These are phyloP conservation scores for Mucor sp. DNA, from an alignment of 371 early-diverging fungal species.

Conservation along the genomic window DNA sequence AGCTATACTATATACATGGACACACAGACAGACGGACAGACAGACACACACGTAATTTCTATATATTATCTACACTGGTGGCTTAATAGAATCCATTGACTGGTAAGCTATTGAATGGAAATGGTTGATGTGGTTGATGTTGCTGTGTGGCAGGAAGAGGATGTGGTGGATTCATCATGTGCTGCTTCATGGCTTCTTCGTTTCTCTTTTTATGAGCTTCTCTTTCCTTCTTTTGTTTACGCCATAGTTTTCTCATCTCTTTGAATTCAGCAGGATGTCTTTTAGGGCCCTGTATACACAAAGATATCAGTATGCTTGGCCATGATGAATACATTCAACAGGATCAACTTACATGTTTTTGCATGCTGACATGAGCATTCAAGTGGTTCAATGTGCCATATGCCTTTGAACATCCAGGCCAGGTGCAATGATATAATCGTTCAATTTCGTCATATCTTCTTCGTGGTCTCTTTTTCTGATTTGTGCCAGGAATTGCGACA, in stretches of 20 bases:
- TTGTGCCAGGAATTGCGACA: constrained; percentile 63
- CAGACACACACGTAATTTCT: not conserved
- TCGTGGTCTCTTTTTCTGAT: constrained; percentile 68
- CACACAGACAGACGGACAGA: not conserved
- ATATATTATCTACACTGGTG: not conserved
- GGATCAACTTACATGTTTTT: constrained; percentile 65
- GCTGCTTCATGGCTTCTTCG: constrained; percentile 37
- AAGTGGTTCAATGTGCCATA: constrained; percentile 77
- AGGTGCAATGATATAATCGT: constrained; percentile 67
- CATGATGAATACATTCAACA: too few species aligned
- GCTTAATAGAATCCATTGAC: not conserved
- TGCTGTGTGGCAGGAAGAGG: constrained; percentile 1
- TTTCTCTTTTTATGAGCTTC: constrained; percentile 38
- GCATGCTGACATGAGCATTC: constrained; percentile 76
- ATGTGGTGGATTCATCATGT: constrained; percentile 9
- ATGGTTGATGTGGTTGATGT: not conserved
- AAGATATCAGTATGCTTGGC: too few species aligned
- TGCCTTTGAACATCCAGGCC: constrained; percentile 63
- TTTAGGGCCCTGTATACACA: constrained; percentile 34
- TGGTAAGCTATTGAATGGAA: not conserved
- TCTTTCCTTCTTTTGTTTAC: constrained; percentile 52
- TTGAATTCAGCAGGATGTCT: constrained; percentile 62
- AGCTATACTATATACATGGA: not conserved
- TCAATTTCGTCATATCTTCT: constrained; percentile 74
- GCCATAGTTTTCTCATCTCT: constrained; percentile 62